Evolutionary conservation across 192 early-diverging fungal genomes (phyloP), one percentile per base, ranked within the genome.

Genomic region (Powellomyces hirtus): DNA sequence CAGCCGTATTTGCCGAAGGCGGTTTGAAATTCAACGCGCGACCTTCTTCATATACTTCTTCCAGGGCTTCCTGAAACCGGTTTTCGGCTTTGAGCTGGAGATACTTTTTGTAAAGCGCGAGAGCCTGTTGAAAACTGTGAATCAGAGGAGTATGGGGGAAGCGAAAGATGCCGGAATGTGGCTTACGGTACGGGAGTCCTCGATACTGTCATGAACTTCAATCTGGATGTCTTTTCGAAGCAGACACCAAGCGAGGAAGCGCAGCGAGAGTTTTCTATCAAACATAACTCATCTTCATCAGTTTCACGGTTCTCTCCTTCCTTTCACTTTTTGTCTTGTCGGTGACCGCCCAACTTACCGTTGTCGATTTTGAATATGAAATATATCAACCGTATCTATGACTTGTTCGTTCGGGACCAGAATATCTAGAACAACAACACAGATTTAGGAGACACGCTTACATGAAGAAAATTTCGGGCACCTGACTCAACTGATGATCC

Each of bases 361-460:
- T 58, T 92, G 91, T 42, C 90, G 75, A 64, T 86, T 90, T 51
- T 88, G 85, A 73, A 90, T 83, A 66, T 90, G 90, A 79, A 88
- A 99, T 38, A 99, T 82, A 55, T 92, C 89, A n/a, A 97, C 93
- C 0, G 94, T 99, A 63, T 99, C 97, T 38, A 93, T 90, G 22
- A 95, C 87, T 69, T 94, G 94, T 20, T 77, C 84, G 1, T 89
- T 83, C 1, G 94, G 95, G 1, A 96, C 89, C 6, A 90, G 66
- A 14, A 97, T 91, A 72, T 97, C 90, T 92, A 68, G 0, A 40
- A 29, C 50, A 58, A 31, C 8, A 52, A 74, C 13, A 26, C 10
- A 74, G 52, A 57, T 26, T 16, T 16, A 70, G 74, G 35, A 10
- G 6, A 37, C 34, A 22, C 66, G 26, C 33, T 20, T 1, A 14